A percentile compares a stretch with the other conserved stretches of the same genome.
phyloP scores from a whole-genome alignment of 805 yeast species.

The Spathaspora boniae region DNA sequence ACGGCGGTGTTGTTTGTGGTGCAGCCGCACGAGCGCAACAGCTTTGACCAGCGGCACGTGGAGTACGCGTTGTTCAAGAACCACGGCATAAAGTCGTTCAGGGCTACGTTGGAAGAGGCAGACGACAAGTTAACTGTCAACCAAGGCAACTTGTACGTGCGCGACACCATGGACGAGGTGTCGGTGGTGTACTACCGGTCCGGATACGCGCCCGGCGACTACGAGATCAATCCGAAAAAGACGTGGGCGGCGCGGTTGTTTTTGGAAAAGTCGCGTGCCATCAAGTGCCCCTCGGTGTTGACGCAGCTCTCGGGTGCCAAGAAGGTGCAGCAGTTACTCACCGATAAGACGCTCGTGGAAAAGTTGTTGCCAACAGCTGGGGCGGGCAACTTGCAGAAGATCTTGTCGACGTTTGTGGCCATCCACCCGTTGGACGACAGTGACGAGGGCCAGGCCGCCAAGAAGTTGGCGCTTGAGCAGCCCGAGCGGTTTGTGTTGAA shows the following conservation, averaged over 20 bases:
- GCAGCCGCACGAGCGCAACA: slow-evolving; percentile 83
- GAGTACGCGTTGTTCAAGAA: slow-evolving; percentile 64
- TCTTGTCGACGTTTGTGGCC: slow-evolving; percentile 70
- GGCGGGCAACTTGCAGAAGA: slow-evolving; percentile 23
- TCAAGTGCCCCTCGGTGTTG: slow-evolving; percentile 86
- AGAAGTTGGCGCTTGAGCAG: slow-evolving; percentile 57
- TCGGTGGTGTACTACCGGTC: slow-evolving; percentile 88
- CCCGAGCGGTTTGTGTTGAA: slow-evolving; percentile 81
- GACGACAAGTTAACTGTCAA: slow-evolving; percentile 39
- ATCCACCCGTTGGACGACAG: slow-evolving; percentile 84
- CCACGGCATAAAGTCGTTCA: slow-evolving; percentile 56
- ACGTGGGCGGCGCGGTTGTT: slow-evolving; percentile 77
- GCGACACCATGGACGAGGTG: slow-evolving; percentile 61
- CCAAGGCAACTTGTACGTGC: slow-evolving; percentile 48
- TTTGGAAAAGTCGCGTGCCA: slow-evolving; percentile 73
- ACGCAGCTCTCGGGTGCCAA: slow-evolving; percentile 93
- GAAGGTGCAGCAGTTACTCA: slow-evolving; percentile 86
- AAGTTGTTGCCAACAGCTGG: slow-evolving; percentile 41
- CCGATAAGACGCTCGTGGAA: slow-evolving; percentile 47
- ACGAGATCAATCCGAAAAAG: slow-evolving; percentile 44
- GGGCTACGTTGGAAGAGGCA: slow-evolving; percentile 67
- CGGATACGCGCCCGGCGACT: slow-evolving; percentile 86
- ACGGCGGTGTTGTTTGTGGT: slow-evolving; percentile 65
- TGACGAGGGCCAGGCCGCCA: slow-evolving; percentile 57
- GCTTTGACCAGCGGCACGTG: slow-evolving; percentile 84